phyloP scores from a whole-genome alignment of 2,329 filamentous ascomycete genomes.

The Aureobasidium sp. region DNA sequence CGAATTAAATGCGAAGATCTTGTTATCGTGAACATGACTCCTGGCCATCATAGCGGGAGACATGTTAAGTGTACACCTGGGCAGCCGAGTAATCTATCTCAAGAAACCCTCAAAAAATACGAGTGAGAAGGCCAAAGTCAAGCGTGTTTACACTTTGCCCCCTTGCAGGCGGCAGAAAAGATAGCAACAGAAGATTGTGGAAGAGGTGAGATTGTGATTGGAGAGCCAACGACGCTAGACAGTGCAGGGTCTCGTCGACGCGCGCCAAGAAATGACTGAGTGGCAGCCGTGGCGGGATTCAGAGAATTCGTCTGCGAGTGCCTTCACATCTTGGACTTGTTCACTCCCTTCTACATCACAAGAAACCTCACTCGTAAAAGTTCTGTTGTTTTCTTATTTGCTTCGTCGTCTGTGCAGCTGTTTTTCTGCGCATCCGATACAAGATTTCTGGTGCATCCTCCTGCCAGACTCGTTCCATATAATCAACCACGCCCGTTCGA shows the following conservation, averaged over 20 bases:
- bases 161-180: background rate
- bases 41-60: too few relatives aligned
- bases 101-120: too few relatives aligned
- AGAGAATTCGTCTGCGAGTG: background rate
- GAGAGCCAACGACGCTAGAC: background rate
- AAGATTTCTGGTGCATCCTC: background rate
- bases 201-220: background rate
- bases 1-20: too few relatives aligned
- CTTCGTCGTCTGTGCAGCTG: conserved; percentile 14
- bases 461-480: conserved; percentile 3
- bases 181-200: conserved; percentile 3
- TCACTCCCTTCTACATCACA: background rate
- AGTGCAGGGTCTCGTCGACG: background rate
- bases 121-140: background rate
- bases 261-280: background rate
- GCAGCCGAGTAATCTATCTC: too few relatives aligned
- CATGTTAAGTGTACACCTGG: too few relatives aligned
- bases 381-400: conserved; percentile 14
- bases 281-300: background rate
- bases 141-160: background rate
- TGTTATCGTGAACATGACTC: too few relatives aligned
- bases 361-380: conserved; percentile 10
- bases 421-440: conserved; percentile 13
- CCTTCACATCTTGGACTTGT: background rate
- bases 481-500: background rate